These are phyloP conservation scores for Leishmania martiniquensis DNA, from an alignment of 208 protist species.

Conservation along the genomic window DNA sequence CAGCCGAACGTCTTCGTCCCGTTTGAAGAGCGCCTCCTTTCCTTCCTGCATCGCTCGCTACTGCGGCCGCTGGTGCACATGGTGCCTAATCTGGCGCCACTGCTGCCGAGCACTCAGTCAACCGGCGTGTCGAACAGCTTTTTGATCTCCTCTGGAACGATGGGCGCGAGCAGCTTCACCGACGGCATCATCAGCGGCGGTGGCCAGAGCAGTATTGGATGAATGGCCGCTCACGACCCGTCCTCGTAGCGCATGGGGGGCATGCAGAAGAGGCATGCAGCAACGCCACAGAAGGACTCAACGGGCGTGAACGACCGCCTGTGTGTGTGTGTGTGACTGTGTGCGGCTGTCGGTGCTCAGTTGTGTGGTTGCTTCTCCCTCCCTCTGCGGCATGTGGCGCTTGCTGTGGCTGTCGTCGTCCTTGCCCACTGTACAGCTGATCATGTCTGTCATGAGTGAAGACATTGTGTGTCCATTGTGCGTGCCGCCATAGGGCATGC, in stretches of 20 bases:
- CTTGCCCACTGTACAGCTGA: background rate
- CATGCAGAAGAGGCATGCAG: background rate
- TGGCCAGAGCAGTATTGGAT: background rate
- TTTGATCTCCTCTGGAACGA: background rate
- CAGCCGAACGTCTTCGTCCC: constrained; percentile 87
- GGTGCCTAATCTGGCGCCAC: constrained; percentile 43
- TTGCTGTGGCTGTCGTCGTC: background rate
- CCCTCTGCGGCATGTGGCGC: too few species aligned
- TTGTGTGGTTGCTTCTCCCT: background rate
- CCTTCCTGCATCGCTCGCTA: constrained; percentile 78
- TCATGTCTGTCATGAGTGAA: background rate
- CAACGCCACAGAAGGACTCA: background rate
- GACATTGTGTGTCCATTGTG: background rate
- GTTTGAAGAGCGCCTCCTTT: constrained; percentile 61
- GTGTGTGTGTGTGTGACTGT: background rate
- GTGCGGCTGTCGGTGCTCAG: background rate
- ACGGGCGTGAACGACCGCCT: background rate
- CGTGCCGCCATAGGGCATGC: too few species aligned
- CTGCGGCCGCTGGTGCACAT: constrained; percentile 73
- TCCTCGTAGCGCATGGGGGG: background rate
- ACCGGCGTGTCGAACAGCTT: background rate
- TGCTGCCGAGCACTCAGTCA: constrained; percentile 38
- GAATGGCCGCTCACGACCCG: background rate
- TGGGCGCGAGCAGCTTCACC: background rate
- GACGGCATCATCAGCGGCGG: background rate